These are phyloP conservation scores for Aspergillus caelatus DNA, from an alignment of 2,329 filamentous ascomycete species.

Conservation along the genomic window DNA sequence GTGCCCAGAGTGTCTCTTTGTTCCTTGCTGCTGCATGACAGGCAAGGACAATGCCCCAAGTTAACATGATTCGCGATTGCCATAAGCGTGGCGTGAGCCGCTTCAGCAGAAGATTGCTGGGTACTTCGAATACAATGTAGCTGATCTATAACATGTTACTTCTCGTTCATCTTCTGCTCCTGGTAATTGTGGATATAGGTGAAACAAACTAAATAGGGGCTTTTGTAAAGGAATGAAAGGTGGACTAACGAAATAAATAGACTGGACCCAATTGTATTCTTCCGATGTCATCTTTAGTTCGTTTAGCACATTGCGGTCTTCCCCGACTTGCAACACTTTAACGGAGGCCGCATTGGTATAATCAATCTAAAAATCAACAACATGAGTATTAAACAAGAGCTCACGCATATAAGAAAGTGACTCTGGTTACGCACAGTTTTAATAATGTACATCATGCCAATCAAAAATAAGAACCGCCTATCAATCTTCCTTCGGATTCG, in stretches of 20 bases:
- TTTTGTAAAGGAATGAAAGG: neutral
- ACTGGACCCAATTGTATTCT: constrained; percentile 19
- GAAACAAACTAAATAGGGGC: neutral
- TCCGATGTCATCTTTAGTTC: constrained; percentile 14
- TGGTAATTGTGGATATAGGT: neutral
- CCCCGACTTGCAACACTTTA: constrained; percentile 16
- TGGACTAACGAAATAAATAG: constrained; percentile 16
- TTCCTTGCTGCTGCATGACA: constrained; percentile 18
- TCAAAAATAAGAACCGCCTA: constrained; percentile 12
- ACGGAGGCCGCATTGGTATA: constrained; percentile 17
- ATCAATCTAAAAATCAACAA: constrained; percentile 8
- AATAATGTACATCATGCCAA: constrained; percentile 17
- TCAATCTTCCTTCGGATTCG: constrained; percentile 15
- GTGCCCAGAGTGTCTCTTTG: constrained; percentile 12
- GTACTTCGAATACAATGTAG: constrained; percentile 19
- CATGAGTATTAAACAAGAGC: neutral
- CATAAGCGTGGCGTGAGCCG: constrained; percentile 15
- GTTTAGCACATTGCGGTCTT: constrained; percentile 12
- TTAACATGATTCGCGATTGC: constrained; percentile 17
- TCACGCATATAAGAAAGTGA: neutral
- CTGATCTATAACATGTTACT: constrained; percentile 10
- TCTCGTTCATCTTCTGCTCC: too few relatives aligned
- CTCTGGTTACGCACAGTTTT: constrained; percentile 6
- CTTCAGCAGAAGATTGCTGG: constrained; percentile 17
- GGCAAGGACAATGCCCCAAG: constrained; percentile 16